phyloP scores from a whole-genome alignment of 345 rosid genomes.

The Brassica cretica region DNA sequence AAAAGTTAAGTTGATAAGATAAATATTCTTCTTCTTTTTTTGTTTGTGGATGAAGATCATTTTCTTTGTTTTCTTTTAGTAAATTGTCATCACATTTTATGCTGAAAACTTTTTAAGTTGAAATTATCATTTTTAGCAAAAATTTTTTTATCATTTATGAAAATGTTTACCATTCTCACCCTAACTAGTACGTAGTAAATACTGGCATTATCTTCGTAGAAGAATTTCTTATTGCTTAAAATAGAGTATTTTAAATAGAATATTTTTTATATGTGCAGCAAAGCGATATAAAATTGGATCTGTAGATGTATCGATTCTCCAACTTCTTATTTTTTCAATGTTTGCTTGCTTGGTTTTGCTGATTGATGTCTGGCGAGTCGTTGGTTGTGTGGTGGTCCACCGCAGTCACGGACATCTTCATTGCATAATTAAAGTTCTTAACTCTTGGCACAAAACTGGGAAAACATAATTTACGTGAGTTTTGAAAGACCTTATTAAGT shows the following conservation, averaged over 20 bases:
- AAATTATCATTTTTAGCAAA: too few relatives aligned
- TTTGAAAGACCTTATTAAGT: too few relatives aligned
- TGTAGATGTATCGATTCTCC: constrained; percentile 6
- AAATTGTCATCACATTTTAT: background rate
- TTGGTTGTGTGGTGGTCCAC: constrained; percentile 33
- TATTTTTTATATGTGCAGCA: background rate
- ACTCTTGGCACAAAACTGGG: too few relatives aligned
- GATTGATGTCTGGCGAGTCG: constrained; percentile 12
- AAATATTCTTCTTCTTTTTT: background rate
- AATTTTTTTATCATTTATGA: too few relatives aligned
- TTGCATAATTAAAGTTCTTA: background rate
- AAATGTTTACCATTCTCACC: background rate
- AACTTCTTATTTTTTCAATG: background rate
- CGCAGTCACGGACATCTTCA: constrained; percentile 26
- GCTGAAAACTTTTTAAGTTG: background rate
- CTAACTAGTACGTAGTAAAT: background rate
- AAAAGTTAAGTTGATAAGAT: background rate
- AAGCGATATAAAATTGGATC: background rate
- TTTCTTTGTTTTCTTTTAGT: background rate
- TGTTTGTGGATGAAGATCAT: background rate
- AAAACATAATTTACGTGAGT: too few relatives aligned
- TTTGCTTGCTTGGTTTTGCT: constrained; percentile 22
- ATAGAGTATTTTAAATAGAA: background rate
- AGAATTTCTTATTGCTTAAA: background rate
- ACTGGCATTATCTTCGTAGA: background rate